Conservation (phyloP, 2,329 filamentous ascomycete species). For the Paracamarosporium sp. region DNA sequence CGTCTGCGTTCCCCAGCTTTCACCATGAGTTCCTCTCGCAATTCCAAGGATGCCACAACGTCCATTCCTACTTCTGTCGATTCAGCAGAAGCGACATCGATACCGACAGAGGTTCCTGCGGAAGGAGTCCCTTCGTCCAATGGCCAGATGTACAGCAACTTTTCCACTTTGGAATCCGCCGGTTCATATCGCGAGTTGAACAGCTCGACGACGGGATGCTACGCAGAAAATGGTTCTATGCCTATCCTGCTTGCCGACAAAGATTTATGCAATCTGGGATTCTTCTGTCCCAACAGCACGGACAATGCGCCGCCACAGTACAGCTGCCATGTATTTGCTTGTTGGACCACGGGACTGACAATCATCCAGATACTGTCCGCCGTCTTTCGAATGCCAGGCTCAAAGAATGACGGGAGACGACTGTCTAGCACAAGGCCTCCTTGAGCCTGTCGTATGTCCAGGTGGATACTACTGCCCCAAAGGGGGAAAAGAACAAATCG, state of each 20-base stretch:
- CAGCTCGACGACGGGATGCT: conserved; percentile 11
- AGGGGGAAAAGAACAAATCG: conserved; percentile 8
- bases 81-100: background rate
- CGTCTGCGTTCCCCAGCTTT: background rate
- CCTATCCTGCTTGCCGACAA: conserved; percentile 4
- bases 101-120: background rate
- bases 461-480: conserved; percentile 13
- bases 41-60: background rate
- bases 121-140: background rate
- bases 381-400: conserved; percentile 1
- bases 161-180: conserved; percentile 7
- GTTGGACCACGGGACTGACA: background rate
- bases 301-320: conserved; percentile 10
- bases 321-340: too few relatives aligned
- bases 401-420: background rate
- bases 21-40: background rate
- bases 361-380: conserved; percentile 5
- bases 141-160: conserved; percentile 3
- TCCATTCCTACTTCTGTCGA: background rate
- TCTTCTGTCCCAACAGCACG: conserved; percentile 12
- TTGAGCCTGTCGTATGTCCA: conserved; percentile 11
- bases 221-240: conserved; percentile 11
- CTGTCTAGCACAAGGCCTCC: conserved; percentile 8
- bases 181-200: conserved; percentile 1
- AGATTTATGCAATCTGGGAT: conserved; percentile 8